Evolutionary conservation across 1,284 basidiomycete genomes (phyloP).

Genomic region (Blastosporella zonata): DNA sequence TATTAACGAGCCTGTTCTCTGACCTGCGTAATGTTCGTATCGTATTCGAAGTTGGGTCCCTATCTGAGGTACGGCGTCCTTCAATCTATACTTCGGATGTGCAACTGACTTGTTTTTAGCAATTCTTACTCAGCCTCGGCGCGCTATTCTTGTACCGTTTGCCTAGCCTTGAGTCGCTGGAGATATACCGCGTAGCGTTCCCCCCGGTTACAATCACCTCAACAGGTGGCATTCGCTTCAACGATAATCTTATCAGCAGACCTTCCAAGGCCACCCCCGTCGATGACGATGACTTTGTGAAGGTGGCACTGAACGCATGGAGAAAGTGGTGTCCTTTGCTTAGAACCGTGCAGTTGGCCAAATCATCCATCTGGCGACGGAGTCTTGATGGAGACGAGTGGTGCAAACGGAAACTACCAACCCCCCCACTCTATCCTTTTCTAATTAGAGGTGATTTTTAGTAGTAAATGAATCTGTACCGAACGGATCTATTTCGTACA

Average conservation of each 20-base stretch:
- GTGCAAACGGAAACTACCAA: constrained; percentile 10
- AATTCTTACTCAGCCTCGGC: constrained; percentile 21
- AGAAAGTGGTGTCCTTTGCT: constrained; percentile 17
- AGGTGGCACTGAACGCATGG: constrained; percentile 21
- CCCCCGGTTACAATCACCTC: background rate
- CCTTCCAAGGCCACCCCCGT: too few species aligned
- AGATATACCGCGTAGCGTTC: constrained; percentile 9
- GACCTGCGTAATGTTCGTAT: constrained; percentile 17
- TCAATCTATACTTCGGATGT: too few species aligned
- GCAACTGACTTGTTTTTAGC: constrained; percentile 5
- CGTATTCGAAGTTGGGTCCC: constrained; percentile 13
- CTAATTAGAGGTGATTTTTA: too few species aligned
- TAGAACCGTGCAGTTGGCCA: constrained; percentile 21
- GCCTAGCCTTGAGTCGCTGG: constrained; percentile 15
- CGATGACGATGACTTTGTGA: constrained; percentile 14
- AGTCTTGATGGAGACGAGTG: constrained; percentile 19
- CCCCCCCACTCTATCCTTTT: too few species aligned
- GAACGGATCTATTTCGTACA: too few species aligned
- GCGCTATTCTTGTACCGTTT: constrained; percentile 18
- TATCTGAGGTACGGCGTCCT: constrained; percentile 16
- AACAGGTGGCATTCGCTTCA: constrained; percentile 1
- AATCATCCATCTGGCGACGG: constrained; percentile 21
- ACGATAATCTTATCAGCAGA: too few species aligned
- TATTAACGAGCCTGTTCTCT: constrained; percentile 14
- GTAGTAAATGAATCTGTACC: too few species aligned